phyloP scores from a whole-genome alignment of 768 basidiomycete species.

The Leccinum truebloodii region DNA sequence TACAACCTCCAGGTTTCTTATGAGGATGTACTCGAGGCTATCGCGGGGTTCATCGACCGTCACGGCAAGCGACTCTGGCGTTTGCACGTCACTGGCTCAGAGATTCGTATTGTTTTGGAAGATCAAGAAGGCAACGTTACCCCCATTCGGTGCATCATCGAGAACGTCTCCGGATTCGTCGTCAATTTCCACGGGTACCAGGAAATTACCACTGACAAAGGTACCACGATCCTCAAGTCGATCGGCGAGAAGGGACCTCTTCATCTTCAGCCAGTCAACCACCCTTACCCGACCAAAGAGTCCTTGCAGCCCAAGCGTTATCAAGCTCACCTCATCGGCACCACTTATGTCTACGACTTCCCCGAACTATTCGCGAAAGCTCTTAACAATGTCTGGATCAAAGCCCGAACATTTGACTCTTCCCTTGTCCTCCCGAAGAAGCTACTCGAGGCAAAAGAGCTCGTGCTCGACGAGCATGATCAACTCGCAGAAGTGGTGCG shows the following conservation, averaged over 20 bases:
- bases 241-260: conserved; percentile 97
- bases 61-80: conserved; percentile 99
- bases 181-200: conserved; percentile 99
- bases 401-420: conserved; percentile 62
- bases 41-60: conserved; percentile 98
- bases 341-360: conserved; percentile 99
- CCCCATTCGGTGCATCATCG: conserved; percentile 96
- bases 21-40: conserved; percentile 94
- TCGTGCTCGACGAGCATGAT: conserved; percentile 93
- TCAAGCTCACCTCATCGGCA: conserved; percentile 97
- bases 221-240: conserved; percentile 93
- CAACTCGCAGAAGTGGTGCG: conserved; percentile 88
- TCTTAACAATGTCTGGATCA: conserved; percentile 88
- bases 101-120: conserved; percentile 94
- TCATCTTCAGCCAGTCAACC: conserved; percentile 93
- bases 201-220: conserved; percentile 95
- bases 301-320: conserved; percentile 98
- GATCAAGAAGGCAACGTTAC: conserved; percentile 94
- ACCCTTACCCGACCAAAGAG: conserved; percentile 95
- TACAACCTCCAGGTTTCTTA: conserved; percentile 95
- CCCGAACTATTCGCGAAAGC: conserved; percentile 99
- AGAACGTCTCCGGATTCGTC: conserved; percentile 98
- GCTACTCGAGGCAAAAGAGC: conserved; percentile 81
- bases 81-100: conserved; percentile 95
- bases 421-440: conserved; percentile 73